Base-by-base conservation (phyloP, 345 rosid species). In the Erucastrum elatum region DNA sequence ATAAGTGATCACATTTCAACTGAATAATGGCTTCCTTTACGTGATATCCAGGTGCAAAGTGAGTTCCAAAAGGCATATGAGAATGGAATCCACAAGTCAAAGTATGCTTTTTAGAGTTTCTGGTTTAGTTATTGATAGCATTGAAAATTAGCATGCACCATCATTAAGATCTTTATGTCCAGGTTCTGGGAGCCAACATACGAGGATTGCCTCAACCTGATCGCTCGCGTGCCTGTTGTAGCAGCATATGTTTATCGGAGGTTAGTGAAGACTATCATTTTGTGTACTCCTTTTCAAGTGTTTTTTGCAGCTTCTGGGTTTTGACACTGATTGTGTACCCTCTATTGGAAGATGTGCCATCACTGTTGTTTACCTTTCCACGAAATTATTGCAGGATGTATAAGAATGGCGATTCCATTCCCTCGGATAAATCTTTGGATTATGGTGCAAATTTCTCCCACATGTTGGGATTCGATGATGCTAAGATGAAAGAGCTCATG, bases 141-240 rank as follows among this genome's bases (percentile, higher is more conserved):
- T 53, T 46, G 71, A 49, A 46, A 53, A 4, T 3, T 72, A 80
- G 66, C 56, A 33, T 41, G 44, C 70, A 75, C 68, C 64, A 33
- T 81, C 74, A 64, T 63, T 30, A 64, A 51, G 11, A 37, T 71
- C 8, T 68, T 82, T 27, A 29, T 46, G 64, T 85, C 64, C 75
- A 95, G 99, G 88, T 95, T 89, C 81, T 95, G 99, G 99, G 99
- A 95, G 82, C 93, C 97, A 64, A 89, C 99, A 44, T 95, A 85
- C 70, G 97, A 95, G 83, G 98, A 95, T 72, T 87, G 92, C 81
- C 92, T 95, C 67, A 90, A 81, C 87, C 82, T 95, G 87, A 95
- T 93, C 81, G 98, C 99, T 75, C 97, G 96, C 55, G 76, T 95
- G 53, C 98, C 97, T 29, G 60, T 86, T 31, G 92, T 93, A 33